A percentile compares a stretch with the other conserved stretches of the same genome.
Conservation (phyloP, 2,329 filamentous ascomycete species). For the Calcarisporium arbuscula region DNA sequence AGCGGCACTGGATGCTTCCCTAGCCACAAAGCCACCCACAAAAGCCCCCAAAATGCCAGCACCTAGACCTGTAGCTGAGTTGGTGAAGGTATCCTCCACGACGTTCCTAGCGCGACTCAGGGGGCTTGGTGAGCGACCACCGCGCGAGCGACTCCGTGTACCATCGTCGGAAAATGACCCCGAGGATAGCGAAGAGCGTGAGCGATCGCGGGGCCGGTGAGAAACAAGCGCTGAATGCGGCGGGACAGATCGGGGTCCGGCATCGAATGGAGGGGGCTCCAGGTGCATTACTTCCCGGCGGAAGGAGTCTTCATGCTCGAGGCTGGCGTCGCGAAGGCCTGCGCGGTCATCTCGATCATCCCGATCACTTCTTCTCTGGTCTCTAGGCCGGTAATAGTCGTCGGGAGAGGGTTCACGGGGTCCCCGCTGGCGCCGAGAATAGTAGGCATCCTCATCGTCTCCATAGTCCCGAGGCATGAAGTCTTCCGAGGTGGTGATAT, state of each 20-base stretch:
- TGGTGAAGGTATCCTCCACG: constrained; percentile 41
- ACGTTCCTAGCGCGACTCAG: constrained; percentile 33
- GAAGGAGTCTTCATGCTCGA: too few relatives aligned
- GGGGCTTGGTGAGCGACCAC: constrained; percentile 21
- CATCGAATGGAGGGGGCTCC: constrained; percentile 15
- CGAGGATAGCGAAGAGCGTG: too few relatives aligned
- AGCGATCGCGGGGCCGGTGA: constrained; percentile 18
- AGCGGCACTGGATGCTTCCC: constrained; percentile 39
- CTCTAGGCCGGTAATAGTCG: too few relatives aligned
- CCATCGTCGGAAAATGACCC: too few relatives aligned
- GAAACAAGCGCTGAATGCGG: constrained; percentile 18
- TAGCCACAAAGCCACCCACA: constrained; percentile 47
- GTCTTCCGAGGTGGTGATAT: too few relatives aligned
- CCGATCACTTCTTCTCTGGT: too few relatives aligned
- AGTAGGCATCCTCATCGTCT: too few relatives aligned
- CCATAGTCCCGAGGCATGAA: too few relatives aligned
- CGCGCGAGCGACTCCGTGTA: constrained; percentile 7
- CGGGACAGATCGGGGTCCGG: constrained; percentile 27
- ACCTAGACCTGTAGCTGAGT: constrained; percentile 42
- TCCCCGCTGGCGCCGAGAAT: too few relatives aligned
- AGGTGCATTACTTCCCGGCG: constrained; percentile 23
- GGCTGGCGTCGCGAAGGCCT: too few relatives aligned
- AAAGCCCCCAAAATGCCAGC: constrained; percentile 47
- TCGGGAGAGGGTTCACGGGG: too few relatives aligned
- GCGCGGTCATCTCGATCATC: too few relatives aligned